These are phyloP conservation scores for Emmonsiellopsis sp. DNA, from an alignment of 2,329 filamentous ascomycete species.

Conservation along the genomic window DNA sequence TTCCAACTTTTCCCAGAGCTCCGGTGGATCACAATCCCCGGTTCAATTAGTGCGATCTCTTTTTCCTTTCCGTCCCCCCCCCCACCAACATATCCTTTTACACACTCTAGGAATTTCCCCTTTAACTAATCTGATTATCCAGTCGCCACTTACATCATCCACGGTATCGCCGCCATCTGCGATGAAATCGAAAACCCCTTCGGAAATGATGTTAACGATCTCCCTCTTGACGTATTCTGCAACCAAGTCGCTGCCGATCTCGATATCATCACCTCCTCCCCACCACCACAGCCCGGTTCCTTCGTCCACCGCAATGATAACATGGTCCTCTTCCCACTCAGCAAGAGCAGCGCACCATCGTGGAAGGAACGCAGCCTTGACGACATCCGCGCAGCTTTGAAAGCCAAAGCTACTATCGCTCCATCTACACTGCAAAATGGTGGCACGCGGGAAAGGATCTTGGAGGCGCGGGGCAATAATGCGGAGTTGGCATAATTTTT, in stretches of 20 bases:
- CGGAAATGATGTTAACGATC: slow-evolving; percentile 72
- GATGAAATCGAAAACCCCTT: slow-evolving; percentile 81
- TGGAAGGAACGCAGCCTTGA: slow-evolving; percentile 42
- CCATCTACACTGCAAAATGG: slow-evolving; percentile 2
- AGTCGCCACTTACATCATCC: slow-evolving; percentile 68
- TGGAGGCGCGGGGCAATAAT: slow-evolving; percentile 6
- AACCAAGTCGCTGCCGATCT: slow-evolving; percentile 64
- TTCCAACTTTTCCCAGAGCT: slow-evolving; percentile 64
- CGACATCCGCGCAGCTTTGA: slow-evolving; percentile 36
- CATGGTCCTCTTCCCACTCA: slow-evolving; percentile 49
- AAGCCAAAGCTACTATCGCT: slow-evolving; percentile 22
- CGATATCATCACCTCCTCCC: slow-evolving; percentile 58
- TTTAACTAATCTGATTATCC: background rate
- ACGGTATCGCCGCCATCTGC: slow-evolving; percentile 66
- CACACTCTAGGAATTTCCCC: background rate
- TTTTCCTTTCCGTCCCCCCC: background rate
- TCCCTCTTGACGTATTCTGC: slow-evolving; percentile 68
- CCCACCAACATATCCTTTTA: background rate
- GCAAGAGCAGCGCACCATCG: slow-evolving; percentile 36
- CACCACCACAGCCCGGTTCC: slow-evolving; percentile 41
- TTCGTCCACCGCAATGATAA: slow-evolving; percentile 43
- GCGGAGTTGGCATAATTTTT: background rate
- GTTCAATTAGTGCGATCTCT: slow-evolving; percentile 44
- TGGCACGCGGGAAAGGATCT: slow-evolving; percentile 5
- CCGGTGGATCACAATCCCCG: slow-evolving; percentile 67